These are phyloP conservation scores for Phialemoniopsis sp. DNA, from an alignment of 2,329 filamentous ascomycete genomes.

Conservation along the genomic window DNA sequence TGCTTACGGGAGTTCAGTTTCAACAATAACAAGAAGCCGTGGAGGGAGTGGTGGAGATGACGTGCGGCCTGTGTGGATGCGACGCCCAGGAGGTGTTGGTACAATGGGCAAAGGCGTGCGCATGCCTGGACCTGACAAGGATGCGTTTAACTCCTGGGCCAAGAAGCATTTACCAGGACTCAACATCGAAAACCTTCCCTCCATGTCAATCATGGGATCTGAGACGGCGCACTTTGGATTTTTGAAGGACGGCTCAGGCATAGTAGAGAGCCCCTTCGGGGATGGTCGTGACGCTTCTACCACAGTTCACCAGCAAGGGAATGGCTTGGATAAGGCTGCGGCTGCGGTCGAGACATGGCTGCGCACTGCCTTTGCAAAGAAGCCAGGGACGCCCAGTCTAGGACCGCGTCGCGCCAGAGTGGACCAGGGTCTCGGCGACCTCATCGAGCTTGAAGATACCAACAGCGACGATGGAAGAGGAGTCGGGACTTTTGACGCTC, in stretches of 20 bases:
- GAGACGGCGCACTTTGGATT: conserved; percentile 57
- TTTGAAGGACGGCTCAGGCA: conserved; percentile 28
- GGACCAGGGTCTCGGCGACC: conserved; percentile 48
- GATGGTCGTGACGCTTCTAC: conserved; percentile 38
- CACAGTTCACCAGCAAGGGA: conserved; percentile 34
- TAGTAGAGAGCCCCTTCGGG: conserved; percentile 49
- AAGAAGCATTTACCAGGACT: conserved; percentile 79
- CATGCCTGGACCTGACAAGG: conserved; percentile 76
- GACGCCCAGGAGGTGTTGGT: conserved; percentile 83
- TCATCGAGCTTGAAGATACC: conserved; percentile 69
- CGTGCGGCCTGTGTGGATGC: conserved; percentile 57
- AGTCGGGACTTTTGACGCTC: conserved; percentile 11
- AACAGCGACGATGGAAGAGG: conserved; percentile 48
- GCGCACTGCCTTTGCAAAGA: conserved; percentile 70
- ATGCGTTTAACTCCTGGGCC: conserved; percentile 80
- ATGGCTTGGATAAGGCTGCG: conserved; percentile 74
- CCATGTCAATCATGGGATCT: conserved; percentile 60
- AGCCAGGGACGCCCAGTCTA: conserved; percentile 46
- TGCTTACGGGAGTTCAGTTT: conserved; percentile 11
- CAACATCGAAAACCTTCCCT: conserved; percentile 63
- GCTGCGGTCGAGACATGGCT: conserved; percentile 89
- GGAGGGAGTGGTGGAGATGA: conserved; percentile 33
- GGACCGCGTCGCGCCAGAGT: conserved; percentile 6
- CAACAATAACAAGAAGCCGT: conserved; percentile 28
- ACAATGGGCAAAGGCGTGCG: conserved; percentile 69